Conservation (phyloP, 768 basidiomycete species). For the Psilocybe subaeruginosa region DNA sequence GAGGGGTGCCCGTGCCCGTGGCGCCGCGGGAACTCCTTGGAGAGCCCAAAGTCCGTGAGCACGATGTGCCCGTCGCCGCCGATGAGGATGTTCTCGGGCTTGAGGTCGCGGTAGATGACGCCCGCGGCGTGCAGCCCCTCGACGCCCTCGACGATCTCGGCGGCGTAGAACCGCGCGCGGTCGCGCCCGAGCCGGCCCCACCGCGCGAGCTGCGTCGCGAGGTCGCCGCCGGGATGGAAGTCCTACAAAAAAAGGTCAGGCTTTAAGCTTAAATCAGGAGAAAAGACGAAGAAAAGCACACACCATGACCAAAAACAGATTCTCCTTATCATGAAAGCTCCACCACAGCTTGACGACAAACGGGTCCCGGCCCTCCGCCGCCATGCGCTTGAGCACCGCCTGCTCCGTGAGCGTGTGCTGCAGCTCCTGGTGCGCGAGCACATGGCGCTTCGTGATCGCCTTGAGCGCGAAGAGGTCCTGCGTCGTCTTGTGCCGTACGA, state of each 20-base stretch:
- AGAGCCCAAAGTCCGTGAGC: conserved; percentile 94
- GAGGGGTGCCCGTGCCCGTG: conserved; percentile 23
- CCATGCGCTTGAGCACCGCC: conserved; percentile 92
- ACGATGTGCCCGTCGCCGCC: conserved; percentile 95
- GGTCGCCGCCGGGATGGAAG: conserved; percentile 94
- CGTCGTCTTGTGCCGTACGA: conserved; percentile 81
- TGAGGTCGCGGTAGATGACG: conserved; percentile 97
- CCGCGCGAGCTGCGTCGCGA: conserved; percentile 95
- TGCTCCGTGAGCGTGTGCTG: conserved; percentile 97
- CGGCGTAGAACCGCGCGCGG: conserved; percentile 95
- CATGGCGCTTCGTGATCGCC: conserved; percentile 97
- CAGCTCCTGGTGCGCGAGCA: conserved; percentile 94
- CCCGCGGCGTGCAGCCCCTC: conserved; percentile 93
- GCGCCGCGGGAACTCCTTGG: conserved; percentile 83
- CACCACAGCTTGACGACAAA: conserved; percentile 97
- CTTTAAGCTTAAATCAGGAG: background rate
- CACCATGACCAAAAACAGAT: conserved; percentile 95
- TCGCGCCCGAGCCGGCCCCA: conserved; percentile 95
- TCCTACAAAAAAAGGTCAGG: conserved; percentile 48
- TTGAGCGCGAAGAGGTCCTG: conserved; percentile 88
- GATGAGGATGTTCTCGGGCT: conserved; percentile 96
- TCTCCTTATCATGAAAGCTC: conserved; percentile 98
- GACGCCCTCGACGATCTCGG: conserved; percentile 95
- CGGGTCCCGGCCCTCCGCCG: conserved; percentile 84
- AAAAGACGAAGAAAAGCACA: conserved; percentile 22